Evolutionary conservation across 148 eudicot species (phyloP).

Genomic region (Oxyria digyna): DNA sequence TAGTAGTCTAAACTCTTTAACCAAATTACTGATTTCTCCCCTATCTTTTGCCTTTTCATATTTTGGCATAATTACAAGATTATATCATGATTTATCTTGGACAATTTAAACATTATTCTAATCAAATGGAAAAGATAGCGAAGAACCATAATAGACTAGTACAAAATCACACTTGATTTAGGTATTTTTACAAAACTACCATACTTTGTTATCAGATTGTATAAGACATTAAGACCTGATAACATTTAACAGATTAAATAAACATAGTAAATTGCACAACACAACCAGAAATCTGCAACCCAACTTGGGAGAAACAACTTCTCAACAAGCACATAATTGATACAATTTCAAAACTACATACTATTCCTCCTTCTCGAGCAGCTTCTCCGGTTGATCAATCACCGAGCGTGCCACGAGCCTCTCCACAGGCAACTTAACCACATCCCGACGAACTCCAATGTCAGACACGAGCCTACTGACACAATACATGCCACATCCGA

Average conservation of each 20-base stretch:
- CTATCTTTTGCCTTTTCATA: no score
- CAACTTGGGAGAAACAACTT: background rate
- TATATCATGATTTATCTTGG: no score
- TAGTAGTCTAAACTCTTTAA: no score
- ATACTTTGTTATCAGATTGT: no score
- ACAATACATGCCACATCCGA: conserved; percentile 68
- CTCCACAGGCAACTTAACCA: conserved; percentile 63
- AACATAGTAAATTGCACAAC: background rate
- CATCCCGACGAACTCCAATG: conserved; percentile 78
- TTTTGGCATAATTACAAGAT: no score
- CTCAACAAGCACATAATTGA: background rate
- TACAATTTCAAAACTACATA: background rate
- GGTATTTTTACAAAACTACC: no score
- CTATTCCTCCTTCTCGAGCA: background rate
- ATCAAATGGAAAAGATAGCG: no score
- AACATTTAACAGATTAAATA: background rate
- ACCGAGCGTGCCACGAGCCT: conserved; percentile 30
- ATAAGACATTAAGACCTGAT: background rate
- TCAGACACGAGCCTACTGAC: conserved; percentile 57
- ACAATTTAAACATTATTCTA: no score
- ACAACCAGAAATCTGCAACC: background rate
- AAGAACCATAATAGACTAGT: no score
- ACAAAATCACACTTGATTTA: no score
- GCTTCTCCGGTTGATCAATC: conserved; percentile 11
- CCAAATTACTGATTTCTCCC: no score